Percentiles rank a stretch among this genome's conserved stretches.
Evolutionary conservation across 2,329 filamentous ascomycete species (phyloP).

Genomic region (Corniculantispora saksenae): DNA sequence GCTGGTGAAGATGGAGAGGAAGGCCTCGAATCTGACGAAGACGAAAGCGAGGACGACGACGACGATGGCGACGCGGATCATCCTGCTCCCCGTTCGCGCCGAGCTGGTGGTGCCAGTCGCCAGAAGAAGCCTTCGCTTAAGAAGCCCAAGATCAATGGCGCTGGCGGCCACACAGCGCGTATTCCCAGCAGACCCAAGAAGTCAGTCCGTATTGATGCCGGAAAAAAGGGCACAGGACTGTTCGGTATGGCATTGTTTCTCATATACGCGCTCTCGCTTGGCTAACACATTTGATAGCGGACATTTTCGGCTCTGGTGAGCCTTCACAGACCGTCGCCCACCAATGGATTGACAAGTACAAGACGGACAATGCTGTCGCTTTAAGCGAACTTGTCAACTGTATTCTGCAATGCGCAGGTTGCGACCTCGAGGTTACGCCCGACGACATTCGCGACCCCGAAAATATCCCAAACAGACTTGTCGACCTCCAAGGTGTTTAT

Average conservation of each 20-base stretch:
- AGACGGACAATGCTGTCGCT: constrained; percentile 53
- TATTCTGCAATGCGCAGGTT: constrained; percentile 73
- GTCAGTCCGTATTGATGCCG: constrained; percentile 52
- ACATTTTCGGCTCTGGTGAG: constrained; percentile 63
- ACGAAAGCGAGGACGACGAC: constrained; percentile 44
- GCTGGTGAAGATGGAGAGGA: constrained; percentile 49
- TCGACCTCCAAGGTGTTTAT: constrained; percentile 85
- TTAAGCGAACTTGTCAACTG: constrained; percentile 67
- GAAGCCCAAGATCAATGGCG: constrained; percentile 63
- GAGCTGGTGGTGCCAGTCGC: constrained; percentile 45
- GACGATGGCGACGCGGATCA: constrained; percentile 50
- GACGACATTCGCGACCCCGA: constrained; percentile 90
- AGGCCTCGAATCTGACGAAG: constrained; percentile 48
- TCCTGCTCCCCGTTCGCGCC: constrained; percentile 38
- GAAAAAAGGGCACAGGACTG: constrained; percentile 53
- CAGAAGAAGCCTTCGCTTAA: constrained; percentile 61
- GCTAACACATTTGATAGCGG: constrained; percentile 46
- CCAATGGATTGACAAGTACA: constrained; percentile 62
- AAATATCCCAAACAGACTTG: constrained; percentile 74
- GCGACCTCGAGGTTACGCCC: constrained; percentile 72
- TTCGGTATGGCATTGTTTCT: constrained; percentile 47
- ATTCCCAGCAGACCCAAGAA: constrained; percentile 59
- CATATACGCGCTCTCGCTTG: constrained; percentile 26
- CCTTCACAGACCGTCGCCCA: constrained; percentile 57
- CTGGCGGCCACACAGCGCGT: constrained; percentile 42